Percentiles rank a stretch among this genome's conserved stretches.
Conservation (phyloP, 148 eudicot species). For the Chenopodium berlandieri region DNA sequence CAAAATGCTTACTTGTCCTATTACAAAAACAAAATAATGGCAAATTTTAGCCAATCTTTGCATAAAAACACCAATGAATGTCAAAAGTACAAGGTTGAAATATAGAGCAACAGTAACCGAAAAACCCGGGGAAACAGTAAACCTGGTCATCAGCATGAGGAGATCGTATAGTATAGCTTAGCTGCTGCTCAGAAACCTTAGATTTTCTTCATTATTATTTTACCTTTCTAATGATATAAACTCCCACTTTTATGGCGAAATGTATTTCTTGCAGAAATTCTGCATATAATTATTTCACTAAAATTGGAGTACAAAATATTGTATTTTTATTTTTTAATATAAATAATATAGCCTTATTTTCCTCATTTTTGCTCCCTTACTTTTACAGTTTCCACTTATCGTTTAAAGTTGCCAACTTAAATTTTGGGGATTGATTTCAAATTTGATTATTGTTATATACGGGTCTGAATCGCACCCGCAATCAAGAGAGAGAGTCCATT, state of each 20-base stretch:
- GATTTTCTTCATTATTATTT: background rate
- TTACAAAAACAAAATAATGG: background rate
- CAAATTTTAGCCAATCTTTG: background rate
- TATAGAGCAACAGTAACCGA: constrained; percentile 15
- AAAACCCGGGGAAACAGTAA: constrained; percentile 23
- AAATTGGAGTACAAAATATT: background rate
- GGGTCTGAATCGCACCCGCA: no score
- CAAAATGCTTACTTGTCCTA: no score
- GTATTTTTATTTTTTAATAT: no score
- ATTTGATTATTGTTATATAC: no score
- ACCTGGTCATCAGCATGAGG: constrained; percentile 16
- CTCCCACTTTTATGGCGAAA: constrained; percentile 18
- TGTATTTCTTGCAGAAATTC: background rate
- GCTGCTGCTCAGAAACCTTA: background rate
- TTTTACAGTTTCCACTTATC: background rate
- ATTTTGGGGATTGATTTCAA: no score
- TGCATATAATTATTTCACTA: background rate
- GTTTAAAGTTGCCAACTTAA: background rate
- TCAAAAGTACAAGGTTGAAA: background rate
- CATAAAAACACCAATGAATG: background rate
- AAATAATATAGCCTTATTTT: background rate
- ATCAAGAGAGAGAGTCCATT: no score
- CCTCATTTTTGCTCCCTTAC: constrained; percentile 19
- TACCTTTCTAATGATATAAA: constrained; percentile 15
- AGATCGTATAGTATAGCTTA: background rate